phyloP scores from a whole-genome alignment of 2,329 filamentous ascomycete species.

The Endoconidiophora polonica region DNA sequence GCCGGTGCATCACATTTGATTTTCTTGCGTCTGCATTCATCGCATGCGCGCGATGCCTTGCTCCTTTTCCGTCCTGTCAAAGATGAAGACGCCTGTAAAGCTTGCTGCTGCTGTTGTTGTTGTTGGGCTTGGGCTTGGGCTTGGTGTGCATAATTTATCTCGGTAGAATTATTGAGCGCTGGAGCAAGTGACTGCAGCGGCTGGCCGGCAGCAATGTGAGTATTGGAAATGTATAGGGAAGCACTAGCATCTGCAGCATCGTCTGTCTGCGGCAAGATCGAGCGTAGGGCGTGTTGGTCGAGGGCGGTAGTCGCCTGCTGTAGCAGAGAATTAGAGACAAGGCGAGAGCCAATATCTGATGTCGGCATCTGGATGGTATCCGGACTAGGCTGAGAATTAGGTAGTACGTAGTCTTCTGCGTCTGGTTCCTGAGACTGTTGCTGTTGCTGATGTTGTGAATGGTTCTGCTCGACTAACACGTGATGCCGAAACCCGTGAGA shows the following conservation, averaged over 20 bases:
- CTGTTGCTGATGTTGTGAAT: not conserved
- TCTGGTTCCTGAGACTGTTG: not conserved
- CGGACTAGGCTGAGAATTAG: too few relatives aligned
- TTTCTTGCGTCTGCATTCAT: constrained; percentile 79
- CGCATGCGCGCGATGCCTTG: constrained; percentile 77
- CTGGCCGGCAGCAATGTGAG: not conserved
- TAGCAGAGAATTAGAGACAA: not conserved
- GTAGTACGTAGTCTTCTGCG: not conserved
- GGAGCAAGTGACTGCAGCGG: not conserved
- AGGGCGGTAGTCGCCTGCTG: not conserved
- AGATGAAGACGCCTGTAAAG: too few relatives aligned
- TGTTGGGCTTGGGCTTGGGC: too few relatives aligned
- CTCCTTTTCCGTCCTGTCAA: constrained; percentile 52
- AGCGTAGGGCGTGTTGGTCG: constrained; percentile 25
- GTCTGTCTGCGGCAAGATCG: constrained; percentile 28
- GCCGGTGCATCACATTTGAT: constrained; percentile 73
- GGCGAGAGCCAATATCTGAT: not conserved
- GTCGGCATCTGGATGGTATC: too few relatives aligned
- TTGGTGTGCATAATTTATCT: too few relatives aligned
- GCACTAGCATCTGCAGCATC: constrained; percentile 6
- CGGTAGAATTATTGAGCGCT: constrained; percentile 12
- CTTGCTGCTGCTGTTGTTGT: constrained; percentile 14
- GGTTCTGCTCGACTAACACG: too few relatives aligned
- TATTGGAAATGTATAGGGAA: constrained; percentile 14
- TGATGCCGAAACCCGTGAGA: too few relatives aligned